Evolutionary conservation across 306 rosid genomes (phyloP), one percentile per base, ranked within the genome.

Genomic region (Quercus variabilis): DNA sequence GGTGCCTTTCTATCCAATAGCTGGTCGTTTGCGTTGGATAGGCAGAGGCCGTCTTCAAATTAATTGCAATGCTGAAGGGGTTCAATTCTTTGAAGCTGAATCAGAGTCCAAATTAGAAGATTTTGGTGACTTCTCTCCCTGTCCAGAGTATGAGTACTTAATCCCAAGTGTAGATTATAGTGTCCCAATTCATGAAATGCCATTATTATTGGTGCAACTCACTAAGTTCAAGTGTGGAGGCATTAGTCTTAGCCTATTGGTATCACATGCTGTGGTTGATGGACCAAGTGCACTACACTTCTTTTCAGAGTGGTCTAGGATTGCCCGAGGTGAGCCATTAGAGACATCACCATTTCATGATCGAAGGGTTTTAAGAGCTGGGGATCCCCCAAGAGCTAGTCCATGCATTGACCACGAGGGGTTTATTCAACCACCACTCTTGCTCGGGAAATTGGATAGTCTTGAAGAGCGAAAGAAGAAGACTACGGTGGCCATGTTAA

Each of bases 171-270:
- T 89, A 0, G 95, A 92, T 67, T 87, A 86, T 23, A 81, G 55
- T 1, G 76, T 77, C 18, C 89, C 92, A 3, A 80, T 86, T 33
- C 81, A 90, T 15, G 90, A 90, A 15, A 14, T 83, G 63, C 92
- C 95, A 0, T 4, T 90, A 68, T 14, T 86, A 23, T 18, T 87
- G 0, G 84, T 79, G 11, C 93, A 90, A 26, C 73, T 92, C 12
- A 90, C 93, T 1, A 75, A 4, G 14, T 92, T 92, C 85, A 72
- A 70, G 26, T 92, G 95, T 0, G 95, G 92, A 1, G 92, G 90
- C 3, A 1, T 90, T 38, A 62, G 88, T 58, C 63, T 92, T 0
- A 35, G 90, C 33, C 0, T 82, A 1, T 52, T 71, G 5, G 2
- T 79, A 19, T 89, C 93, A 10, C 93, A 90, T 1, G 90, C 80